Evolutionary conservation across 2,329 filamentous ascomycete species (phyloP), one percentile per base, ranked within the genome.

Genomic region (Cladosporium sp.): DNA sequence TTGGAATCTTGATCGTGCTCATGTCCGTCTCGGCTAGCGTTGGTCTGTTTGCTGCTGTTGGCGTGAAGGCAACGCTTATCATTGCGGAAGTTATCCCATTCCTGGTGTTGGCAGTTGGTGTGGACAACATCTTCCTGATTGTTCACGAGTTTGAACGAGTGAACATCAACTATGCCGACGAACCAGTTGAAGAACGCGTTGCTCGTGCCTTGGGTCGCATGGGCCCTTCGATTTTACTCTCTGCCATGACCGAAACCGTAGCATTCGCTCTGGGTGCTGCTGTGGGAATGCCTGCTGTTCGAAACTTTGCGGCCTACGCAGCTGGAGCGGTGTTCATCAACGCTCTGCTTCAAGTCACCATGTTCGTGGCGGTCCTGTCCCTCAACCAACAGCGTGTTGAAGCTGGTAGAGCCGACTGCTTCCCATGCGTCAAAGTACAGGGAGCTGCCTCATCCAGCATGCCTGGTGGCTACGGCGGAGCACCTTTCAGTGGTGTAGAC

Each of bases 71-170:
- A 12, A 98, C 93, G 0, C 75, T 98, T 57, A 98, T 98, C 62
- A 98, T 98, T 54, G 92, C 94, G 4, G 93, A 98, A 65, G 93
- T 98, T 54, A 98, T 98, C 57, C 93, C 93, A 0, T 98, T 98
- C 69, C 84, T 98, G 56, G 92, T 98, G 8, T 74, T 98, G 16
- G 93, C 93, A 11, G 91, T 98, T 22, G 93, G 93, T 39, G 94
- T 98, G 2, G 93, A 98, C 77, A 98, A 98, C 64, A 97, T 98
- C 61, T 98, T 98, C 72, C 75, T 98, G 50, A 95, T 98, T 52
- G 93, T 98, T 0, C 93, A 98, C 69, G 93, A 98, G 69, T 95
- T 98, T 53, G 93, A 98, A 66, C 81, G 93, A 25, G 87, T 96
- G 65, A 98, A 98, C 62, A 73, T 90, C 59, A 95, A 86, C 67